Percentiles rank a stretch among this genome's conserved stretches.
Evolutionary conservation across 2,329 filamentous ascomycete species (phyloP).

Genomic region (Simplicillium aogashimaense): DNA sequence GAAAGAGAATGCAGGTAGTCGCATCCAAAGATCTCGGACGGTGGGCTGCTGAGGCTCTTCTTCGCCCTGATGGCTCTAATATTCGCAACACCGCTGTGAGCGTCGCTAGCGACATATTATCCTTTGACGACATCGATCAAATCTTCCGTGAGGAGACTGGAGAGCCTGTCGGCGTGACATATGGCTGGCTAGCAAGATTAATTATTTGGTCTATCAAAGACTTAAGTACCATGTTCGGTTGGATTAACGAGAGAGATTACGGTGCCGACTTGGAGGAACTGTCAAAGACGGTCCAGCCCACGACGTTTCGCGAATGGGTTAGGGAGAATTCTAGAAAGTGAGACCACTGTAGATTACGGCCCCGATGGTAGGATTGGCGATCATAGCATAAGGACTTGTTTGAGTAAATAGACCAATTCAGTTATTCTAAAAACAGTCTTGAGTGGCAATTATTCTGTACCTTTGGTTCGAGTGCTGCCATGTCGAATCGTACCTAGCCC

Average conservation of each 20-base stretch:
- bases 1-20: constrained; percentile 15
- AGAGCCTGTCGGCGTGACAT: constrained; percentile 12
- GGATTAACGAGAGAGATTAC: constrained; percentile 11
- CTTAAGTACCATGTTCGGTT: constrained; percentile 12
- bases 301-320: constrained; percentile 13
- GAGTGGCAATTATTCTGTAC: too few species aligned
- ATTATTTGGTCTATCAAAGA: constrained; percentile 14
- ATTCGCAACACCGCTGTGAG: constrained; percentile 13
- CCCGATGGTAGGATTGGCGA: too few species aligned
- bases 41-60: constrained; percentile 12
- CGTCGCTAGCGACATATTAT: constrained; percentile 15
- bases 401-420: too few species aligned
- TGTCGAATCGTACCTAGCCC: too few species aligned
- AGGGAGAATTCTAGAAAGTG: neutral
- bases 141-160: constrained; percentile 11
- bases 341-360: too few species aligned
- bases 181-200: constrained; percentile 9
- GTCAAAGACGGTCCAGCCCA: constrained; percentile 10
- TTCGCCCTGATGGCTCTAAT: constrained; percentile 8
- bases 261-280: constrained; percentile 13
- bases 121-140: constrained; percentile 11
- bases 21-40: constrained; percentile 15
- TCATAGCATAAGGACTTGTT: too few species aligned
- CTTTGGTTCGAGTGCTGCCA: too few species aligned
- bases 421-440: too few species aligned